Evolutionary conservation across 441 rosid species (phyloP), one percentile per base, ranked within the genome.

Genomic region (Codiaeum variegatum): DNA sequence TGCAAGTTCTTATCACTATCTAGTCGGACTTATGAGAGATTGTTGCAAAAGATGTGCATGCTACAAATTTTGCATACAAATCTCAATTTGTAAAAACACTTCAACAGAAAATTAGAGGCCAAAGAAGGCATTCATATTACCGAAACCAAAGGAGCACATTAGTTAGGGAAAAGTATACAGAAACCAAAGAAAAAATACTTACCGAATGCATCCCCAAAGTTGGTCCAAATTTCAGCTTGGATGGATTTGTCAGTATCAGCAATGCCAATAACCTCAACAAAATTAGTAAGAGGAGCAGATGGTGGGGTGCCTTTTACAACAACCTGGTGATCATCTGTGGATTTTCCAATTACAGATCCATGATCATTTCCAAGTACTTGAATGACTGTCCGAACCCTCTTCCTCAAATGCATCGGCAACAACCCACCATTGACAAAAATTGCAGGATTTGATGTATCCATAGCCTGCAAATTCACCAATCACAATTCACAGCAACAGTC

Each of bases 381-480:
- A 67, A 94, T 34, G 77, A 92, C 96, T 6, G 88, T 75, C 56
- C 96, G 84, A n/a, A 94, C 97, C 80, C 88, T 89, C 79, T 86
- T 86, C 7, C 96, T 85, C 26, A 87, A 72, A 75, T 80, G 85
- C 77, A 88, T 79, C 2, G 85, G 81, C 77, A 94, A 64, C 42
- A 87, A 73, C 59, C 66, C 84, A 8, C 90, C 96, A 55, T 92
- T 92, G 55, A 92, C 97, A 71, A 92, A 83, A 70, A 82, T 93
- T 21, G 91, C 87, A 74, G 98, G 97, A 71, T 77, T 86, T 23
- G 91, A 89, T 0, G 92, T 84, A 77, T 94, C 97, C 97, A 94
- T 94, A 62, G 58, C 85, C 77, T 70, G 16, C 44, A 44, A 65
- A 66, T 9, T 40, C 51, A 51, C 21, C 10, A 52, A n/a, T 4